phyloP scores from a whole-genome alignment of 1,284 basidiomycete genomes.

The Sanghuangporus baumii region DNA sequence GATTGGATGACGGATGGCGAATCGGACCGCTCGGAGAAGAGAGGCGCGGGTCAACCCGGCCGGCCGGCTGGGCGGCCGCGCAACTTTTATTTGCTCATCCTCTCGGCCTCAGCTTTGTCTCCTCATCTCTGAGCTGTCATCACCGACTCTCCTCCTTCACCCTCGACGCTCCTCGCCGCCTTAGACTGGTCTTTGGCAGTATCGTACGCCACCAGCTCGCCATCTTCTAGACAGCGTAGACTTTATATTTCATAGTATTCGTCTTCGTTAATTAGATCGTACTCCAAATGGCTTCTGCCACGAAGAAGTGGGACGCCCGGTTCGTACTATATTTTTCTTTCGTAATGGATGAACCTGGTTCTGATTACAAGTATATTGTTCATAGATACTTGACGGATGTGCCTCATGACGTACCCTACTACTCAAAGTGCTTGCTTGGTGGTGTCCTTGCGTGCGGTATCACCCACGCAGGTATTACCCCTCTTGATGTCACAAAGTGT shows the following conservation, averaged over 20 bases:
- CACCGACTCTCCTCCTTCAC: background rate
- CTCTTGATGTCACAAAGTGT: conserved; percentile 94
- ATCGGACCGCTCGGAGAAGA: background rate
- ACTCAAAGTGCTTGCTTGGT: conserved; percentile 80
- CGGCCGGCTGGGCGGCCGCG: background rate
- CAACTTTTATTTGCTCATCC: conserved; percentile 5
- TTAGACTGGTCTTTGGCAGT: conserved; percentile 12
- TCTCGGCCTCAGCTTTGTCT: background rate
- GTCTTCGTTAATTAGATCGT: background rate
- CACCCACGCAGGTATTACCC: conserved; percentile 92
- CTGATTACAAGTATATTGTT: conserved; percentile 13
- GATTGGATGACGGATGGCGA: conserved; percentile 1
- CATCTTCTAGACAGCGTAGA: background rate
- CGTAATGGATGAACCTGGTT: conserved; percentile 15
- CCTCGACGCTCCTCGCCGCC: background rate
- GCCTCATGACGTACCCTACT: conserved; percentile 68
- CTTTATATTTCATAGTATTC: background rate
- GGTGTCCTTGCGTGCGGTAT: conserved; percentile 90
- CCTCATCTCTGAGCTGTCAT: conserved; percentile 7
- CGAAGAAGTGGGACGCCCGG: conserved; percentile 70
- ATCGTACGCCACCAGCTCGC: background rate
- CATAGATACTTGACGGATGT: conserved; percentile 53
- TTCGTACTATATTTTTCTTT: conserved; percentile 26
- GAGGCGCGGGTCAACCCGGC: background rate
- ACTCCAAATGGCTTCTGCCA: conserved; percentile 5